A percentile compares a stretch with the other conserved stretches of the same genome.
Conservation (phyloP, 306 rosid genomes). For the Vachellia pachyceras region DNA sequence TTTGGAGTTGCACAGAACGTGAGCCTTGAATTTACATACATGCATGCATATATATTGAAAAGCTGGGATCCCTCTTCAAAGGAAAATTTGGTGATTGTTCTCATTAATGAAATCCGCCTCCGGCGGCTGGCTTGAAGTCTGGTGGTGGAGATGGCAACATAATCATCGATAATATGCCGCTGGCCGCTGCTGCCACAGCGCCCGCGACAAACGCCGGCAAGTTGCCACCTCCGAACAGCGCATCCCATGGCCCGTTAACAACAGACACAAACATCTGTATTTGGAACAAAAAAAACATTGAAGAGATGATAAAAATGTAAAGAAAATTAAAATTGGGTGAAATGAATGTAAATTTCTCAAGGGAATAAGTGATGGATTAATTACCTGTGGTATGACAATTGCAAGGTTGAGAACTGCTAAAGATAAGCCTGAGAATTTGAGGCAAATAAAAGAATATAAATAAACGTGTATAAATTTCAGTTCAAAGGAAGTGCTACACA, state of each 20-base stretch:
- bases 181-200: constrained; percentile 60
- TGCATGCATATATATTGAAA: not conserved
- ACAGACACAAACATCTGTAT: constrained; percentile 73
- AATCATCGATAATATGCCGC: constrained; percentile 62
- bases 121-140: constrained; percentile 44
- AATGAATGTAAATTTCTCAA: not conserved
- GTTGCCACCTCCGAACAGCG: constrained; percentile 79
- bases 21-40: not conserved
- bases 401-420: constrained; percentile 13
- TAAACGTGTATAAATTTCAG: not conserved
- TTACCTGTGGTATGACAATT: constrained; percentile 8
- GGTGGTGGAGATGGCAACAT: constrained; percentile 77
- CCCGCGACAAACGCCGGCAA: constrained; percentile 85
- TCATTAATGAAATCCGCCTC: constrained; percentile 44
- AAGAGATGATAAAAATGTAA: not conserved
- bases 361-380: not conserved
- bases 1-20: not conserved
- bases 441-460: not conserved
- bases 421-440: not conserved
- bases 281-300: not conserved
- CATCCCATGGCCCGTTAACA: constrained; percentile 78
- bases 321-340: not conserved
- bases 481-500: not conserved
- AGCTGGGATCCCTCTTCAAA: not conserved
- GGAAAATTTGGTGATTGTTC: not conserved